Evolutionary conservation across 1,284 basidiomycete genomes (phyloP).

Genomic region (Cystobasidium slooffiae): DNA sequence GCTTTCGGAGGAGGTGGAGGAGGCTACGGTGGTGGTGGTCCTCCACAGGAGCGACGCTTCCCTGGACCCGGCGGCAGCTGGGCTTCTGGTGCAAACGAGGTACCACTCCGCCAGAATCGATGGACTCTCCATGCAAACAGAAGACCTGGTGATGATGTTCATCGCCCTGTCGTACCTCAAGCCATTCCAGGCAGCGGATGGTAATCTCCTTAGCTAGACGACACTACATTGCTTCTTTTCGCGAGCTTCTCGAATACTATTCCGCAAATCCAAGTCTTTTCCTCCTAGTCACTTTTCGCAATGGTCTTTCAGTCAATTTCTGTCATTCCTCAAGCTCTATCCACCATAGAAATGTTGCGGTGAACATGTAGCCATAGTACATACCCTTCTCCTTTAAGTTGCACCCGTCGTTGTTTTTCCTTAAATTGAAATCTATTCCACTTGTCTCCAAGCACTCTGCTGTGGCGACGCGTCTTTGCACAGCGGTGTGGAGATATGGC

Average conservation of each 20-base stretch:
- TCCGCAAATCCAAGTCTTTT: not conserved
- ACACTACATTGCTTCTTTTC: too few relatives aligned
- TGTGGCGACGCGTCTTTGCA: too few relatives aligned
- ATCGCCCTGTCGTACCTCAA: constrained; percentile 6
- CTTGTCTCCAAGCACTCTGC: too few relatives aligned
- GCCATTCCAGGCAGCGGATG: constrained; percentile 29
- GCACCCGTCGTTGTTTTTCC: too few relatives aligned
- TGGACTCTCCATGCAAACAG: constrained; percentile 1
- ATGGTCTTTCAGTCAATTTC: not conserved
- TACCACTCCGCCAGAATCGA: constrained; percentile 14
- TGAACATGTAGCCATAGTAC: not conserved
- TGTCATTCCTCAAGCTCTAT: not conserved
- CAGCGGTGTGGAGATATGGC: too few relatives aligned
- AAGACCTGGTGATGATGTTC: constrained; percentile 8
- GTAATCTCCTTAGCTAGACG: not conserved
- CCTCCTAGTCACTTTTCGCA: not conserved
- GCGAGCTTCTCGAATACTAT: not conserved
- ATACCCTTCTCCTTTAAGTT: not conserved
- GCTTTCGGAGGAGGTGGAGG: not conserved
- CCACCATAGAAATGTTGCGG: not conserved
- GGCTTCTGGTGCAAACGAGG: constrained; percentile 26
- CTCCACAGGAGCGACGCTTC: constrained; percentile 7
- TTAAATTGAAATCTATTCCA: too few relatives aligned
- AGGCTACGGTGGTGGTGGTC: not conserved
- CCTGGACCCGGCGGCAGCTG: not conserved